Evolutionary conservation across 2,329 filamentous ascomycete genomes (phyloP), one percentile per base, ranked within the genome.

Genomic region (Fusarium verticillioides): DNA sequence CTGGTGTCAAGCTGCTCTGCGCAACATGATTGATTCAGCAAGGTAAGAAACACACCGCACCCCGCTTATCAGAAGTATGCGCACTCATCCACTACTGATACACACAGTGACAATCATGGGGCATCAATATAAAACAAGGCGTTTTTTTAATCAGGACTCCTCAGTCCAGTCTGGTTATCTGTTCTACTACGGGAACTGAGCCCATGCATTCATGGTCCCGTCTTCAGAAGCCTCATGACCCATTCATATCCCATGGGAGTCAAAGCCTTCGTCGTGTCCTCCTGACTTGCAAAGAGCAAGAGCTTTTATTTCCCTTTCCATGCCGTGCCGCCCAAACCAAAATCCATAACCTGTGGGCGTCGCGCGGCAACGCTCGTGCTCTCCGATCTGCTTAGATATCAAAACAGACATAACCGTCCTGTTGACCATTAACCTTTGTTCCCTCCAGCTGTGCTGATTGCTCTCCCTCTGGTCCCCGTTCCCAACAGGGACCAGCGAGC

Each of bases 351-450:
- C 80, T 80, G 66, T 73, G 68, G 79, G 76, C 76, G 78, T 81
- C 80, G 81, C 81, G 79, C 81, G 79, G 79, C 79, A 73, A 80
- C 77, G 79, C 78, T 79, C 80, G 77, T 81, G 78, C 80, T 80
- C 79, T 82, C 78, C 75, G 76, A 77, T 77, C 70, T 70, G 73
- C 60, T 66, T 39, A 40, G 58, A 73, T 53, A 75, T 75, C 60
- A 57, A 78, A 79, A 82, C 77, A 80, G 78, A 82, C 76, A 79
- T 76, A 79, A 78, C 78, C 75, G 75, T 79, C 78, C 79, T 79
- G 72, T 76, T 78, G 78, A 77, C 77, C 71, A 78, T 77, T 79
- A 74, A 78, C 76, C 71, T 74, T 78, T 72, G 73, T 77, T 79
- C 76, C 77, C 75, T 76, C 77, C 78, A 76, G 52, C 62, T 77